phyloP scores from a whole-genome alignment of 108 stramenopile species.

The Epithemia pelagica region DNA sequence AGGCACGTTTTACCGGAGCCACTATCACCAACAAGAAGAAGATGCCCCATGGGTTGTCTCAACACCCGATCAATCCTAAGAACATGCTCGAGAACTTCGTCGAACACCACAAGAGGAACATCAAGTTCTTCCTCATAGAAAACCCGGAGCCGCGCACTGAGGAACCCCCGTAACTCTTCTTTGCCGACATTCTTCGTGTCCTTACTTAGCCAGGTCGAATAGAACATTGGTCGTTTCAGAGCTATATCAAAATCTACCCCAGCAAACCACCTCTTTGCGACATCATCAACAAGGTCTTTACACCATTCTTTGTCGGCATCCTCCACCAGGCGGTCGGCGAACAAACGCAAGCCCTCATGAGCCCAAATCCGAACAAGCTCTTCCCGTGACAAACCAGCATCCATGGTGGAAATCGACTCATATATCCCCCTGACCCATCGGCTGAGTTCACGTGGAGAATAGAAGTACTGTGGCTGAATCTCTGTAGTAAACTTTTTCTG shows the following conservation, averaged over 20 bases:
- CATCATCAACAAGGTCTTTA: constrained; percentile 64
- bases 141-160: constrained; percentile 81
- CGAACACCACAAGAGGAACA: constrained; percentile 95
- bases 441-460: constrained; percentile 96
- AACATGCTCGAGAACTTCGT: constrained; percentile 93
- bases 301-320: constrained; percentile 90
- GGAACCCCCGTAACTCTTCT: constrained; percentile 81
- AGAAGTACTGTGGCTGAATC: constrained; percentile 95
- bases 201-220: constrained; percentile 89
- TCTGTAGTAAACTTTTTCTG: constrained; percentile 82
- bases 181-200: constrained; percentile 76
- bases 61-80: constrained; percentile 86
- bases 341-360: constrained; percentile 95
- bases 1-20: constrained; percentile 89
- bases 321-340: constrained; percentile 90
- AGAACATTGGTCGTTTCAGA: constrained; percentile 86
- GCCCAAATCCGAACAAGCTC: constrained; percentile 95
- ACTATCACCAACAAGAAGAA: constrained; percentile 89
- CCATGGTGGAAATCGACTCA: constrained; percentile 82
- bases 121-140: constrained; percentile 99
- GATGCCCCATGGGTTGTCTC: constrained; percentile 86
- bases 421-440: constrained; percentile 97
- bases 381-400: constrained; percentile 71
- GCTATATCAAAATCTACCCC: constrained; percentile 75
- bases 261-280: constrained; percentile 68